These are phyloP conservation scores for Melampsora americana DNA, from an alignment of 1,284 basidiomycete species.

Conservation along the genomic window DNA sequence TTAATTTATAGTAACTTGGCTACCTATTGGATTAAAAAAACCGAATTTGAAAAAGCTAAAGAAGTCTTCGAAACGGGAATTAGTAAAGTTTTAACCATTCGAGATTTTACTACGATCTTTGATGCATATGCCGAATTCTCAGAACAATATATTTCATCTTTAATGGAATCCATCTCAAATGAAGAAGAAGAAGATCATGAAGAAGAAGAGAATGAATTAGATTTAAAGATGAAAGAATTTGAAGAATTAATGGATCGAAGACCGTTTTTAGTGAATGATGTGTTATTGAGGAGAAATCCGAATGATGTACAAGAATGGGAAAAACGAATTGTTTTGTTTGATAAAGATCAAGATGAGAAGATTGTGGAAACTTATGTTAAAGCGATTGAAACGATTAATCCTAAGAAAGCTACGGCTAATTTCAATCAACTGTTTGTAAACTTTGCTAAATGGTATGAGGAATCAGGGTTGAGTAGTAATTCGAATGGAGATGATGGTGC, in stretches of 20 bases:
- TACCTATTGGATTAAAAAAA: slow-evolving; percentile 97
- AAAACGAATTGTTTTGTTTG: slow-evolving; percentile 90
- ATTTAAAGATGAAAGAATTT: slow-evolving; percentile 84
- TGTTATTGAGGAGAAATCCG: slow-evolving; percentile 85
- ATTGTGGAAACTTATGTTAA: slow-evolving; percentile 85
- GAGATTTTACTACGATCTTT: slow-evolving; percentile 97
- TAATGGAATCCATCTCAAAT: slow-evolving; percentile 83
- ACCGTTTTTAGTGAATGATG: slow-evolving; percentile 95
- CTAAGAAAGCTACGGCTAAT: slow-evolving; percentile 86
- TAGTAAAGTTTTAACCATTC: slow-evolving; percentile 78
- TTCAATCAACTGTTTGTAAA: slow-evolving; percentile 86
- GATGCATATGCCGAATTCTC: slow-evolving; percentile 94
- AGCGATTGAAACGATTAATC: slow-evolving; percentile 82
- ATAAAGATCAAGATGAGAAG: slow-evolving; percentile 80
- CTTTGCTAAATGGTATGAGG: slow-evolving; percentile 96
- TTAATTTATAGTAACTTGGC: slow-evolving; percentile 93
- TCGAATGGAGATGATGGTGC: slow-evolving; percentile 60
- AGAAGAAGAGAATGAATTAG: slow-evolving; percentile 81
- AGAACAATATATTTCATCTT: slow-evolving; percentile 81
- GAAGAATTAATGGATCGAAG: slow-evolving; percentile 91
- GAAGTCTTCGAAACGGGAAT: slow-evolving; percentile 85
- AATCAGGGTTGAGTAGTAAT: slow-evolving; percentile 68
- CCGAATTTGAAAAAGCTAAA: slow-evolving; percentile 82
- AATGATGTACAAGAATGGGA: slow-evolving; percentile 99
- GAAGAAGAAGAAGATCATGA: slow-evolving; percentile 69